Conservation (phyloP, 1,139 yeast species). For the Lodderomyces metapsilosis region DNA sequence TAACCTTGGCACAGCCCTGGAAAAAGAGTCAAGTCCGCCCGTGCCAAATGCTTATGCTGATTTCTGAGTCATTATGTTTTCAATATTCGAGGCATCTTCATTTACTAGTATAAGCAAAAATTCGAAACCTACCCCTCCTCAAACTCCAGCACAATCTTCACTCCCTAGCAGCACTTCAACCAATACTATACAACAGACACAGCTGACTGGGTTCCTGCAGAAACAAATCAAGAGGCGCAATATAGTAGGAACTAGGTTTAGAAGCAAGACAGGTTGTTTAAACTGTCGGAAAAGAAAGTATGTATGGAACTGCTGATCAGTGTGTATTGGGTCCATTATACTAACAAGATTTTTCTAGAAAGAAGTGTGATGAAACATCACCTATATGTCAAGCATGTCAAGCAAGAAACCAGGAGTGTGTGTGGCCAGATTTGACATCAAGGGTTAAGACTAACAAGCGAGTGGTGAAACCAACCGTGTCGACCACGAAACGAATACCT, state of each 20-base stretch:
- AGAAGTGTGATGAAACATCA: slow-evolving; percentile 15
- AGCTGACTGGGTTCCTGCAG: slow-evolving; percentile 8
- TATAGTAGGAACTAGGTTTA: slow-evolving; percentile 14
- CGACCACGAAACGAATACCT: not conserved
- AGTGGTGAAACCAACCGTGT: not conserved
- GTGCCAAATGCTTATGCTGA: no score
- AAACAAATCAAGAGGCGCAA: slow-evolving; percentile 12
- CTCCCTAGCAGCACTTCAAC: no score
- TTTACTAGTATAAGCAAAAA: slow-evolving; percentile 4
- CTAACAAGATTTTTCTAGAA: slow-evolving; percentile 10
- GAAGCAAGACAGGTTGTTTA: slow-evolving; percentile 15
- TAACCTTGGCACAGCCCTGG: no score
- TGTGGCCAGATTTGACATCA: slow-evolving; percentile 11
- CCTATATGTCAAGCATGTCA: slow-evolving; percentile 13
- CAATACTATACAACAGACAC: not conserved
- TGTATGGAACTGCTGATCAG: slow-evolving; percentile 8
- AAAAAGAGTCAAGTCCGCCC: no score
- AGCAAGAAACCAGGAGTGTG: slow-evolving; percentile 11
- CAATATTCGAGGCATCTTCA: slow-evolving; percentile 8
- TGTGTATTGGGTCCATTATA: no score
- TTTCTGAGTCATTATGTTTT: slow-evolving; percentile 5
- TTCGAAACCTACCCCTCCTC: not conserved
- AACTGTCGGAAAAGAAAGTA: slow-evolving; percentile 16
- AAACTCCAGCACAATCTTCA: no score
- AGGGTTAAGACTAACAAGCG: no score